Conservation (phyloP, 805 yeast genomes). For the Sugiyamaella qingdaonensis region DNA sequence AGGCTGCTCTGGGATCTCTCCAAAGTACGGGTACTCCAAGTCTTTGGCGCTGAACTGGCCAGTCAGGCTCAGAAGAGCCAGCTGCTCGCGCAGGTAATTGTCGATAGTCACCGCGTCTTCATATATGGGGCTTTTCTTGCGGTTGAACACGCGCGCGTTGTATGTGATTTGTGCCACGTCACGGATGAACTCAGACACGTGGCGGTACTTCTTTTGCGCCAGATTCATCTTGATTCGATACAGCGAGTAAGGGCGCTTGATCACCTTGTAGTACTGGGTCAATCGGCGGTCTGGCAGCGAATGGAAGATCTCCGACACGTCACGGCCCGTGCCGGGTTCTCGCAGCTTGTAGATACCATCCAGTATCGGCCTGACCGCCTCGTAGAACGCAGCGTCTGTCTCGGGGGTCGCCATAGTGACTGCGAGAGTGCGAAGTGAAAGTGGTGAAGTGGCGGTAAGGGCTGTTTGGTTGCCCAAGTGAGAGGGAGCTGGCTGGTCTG, state of each 20-base stretch:
- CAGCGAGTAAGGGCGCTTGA: slow-evolving; percentile 77
- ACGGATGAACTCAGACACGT: slow-evolving; percentile 63
- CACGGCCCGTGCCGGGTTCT: slow-evolving; percentile 36
- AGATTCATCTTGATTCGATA: slow-evolving; percentile 59
- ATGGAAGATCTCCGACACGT: slow-evolving; percentile 56
- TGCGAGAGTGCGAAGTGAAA: not conserved
- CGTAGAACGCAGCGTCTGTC: not conserved
- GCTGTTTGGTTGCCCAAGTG: not conserved
- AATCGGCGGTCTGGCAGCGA: slow-evolving; percentile 68
- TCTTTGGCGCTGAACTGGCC: slow-evolving; percentile 33
- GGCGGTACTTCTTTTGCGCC: slow-evolving; percentile 49
- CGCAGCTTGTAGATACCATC: slow-evolving; percentile 32
- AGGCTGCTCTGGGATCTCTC: slow-evolving; percentile 57
- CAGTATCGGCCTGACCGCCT: slow-evolving; percentile 22
- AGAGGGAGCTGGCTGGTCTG: not conserved
- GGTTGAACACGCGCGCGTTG: slow-evolving; percentile 85
- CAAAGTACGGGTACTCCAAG: slow-evolving; percentile 59
- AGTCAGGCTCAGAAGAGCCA: slow-evolving; percentile 48
- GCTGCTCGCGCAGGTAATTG: slow-evolving; percentile 42
- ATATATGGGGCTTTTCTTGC: slow-evolving; percentile 62
- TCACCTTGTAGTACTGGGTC: slow-evolving; percentile 75
- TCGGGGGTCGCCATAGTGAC: not conserved
- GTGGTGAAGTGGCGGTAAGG: not conserved
- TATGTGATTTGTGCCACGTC: slow-evolving; percentile 83
- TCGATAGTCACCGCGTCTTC: slow-evolving; percentile 62